Evolutionary conservation across 768 basidiomycete species (phyloP).

Genomic region (Termitomyces sp.): DNA sequence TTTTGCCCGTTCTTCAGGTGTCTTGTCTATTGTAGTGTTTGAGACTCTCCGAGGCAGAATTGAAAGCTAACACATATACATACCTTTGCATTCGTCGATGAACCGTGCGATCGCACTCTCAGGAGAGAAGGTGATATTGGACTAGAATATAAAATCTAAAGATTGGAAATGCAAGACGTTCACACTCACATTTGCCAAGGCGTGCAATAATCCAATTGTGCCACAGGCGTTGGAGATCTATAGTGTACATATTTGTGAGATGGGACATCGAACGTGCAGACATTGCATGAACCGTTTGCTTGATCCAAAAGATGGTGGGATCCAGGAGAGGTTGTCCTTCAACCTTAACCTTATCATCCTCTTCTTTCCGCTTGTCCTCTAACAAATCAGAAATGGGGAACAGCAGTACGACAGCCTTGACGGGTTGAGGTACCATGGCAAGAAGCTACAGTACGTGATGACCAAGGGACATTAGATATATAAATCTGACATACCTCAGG

Average conservation of each 20-base stretch:
- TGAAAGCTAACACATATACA: slow-evolving; percentile 6
- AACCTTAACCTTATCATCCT: slow-evolving; percentile 50
- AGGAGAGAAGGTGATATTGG: slow-evolving; percentile 50
- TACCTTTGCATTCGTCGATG: slow-evolving; percentile 59
- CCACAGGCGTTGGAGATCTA: slow-evolving; percentile 85
- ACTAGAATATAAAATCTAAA: slow-evolving; percentile 32
- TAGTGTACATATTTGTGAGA: background rate
- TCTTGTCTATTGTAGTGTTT: slow-evolving; percentile 45
- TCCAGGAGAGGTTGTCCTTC: slow-evolving; percentile 46
- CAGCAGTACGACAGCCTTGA: slow-evolving; percentile 79
- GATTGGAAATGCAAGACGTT: background rate
- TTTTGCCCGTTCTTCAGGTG: slow-evolving; percentile 68
- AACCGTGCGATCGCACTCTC: slow-evolving; percentile 61
- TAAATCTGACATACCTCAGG: slow-evolving; percentile 40
- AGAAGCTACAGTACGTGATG: slow-evolving; percentile 46
- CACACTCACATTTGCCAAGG: slow-evolving; percentile 70
- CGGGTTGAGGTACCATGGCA: slow-evolving; percentile 61
- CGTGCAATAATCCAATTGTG: slow-evolving; percentile 82
- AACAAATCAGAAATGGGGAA: slow-evolving; percentile 65
- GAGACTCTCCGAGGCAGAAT: background rate
- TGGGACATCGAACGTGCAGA: background rate
- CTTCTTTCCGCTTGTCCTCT: slow-evolving; percentile 45
- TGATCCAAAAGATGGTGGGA: slow-evolving; percentile 77
- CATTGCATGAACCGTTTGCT: slow-evolving; percentile 62
- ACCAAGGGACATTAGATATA: background rate